These are phyloP conservation scores for Pyrus communis DNA, from an alignment of 306 rosid species.

Conservation along the genomic window DNA sequence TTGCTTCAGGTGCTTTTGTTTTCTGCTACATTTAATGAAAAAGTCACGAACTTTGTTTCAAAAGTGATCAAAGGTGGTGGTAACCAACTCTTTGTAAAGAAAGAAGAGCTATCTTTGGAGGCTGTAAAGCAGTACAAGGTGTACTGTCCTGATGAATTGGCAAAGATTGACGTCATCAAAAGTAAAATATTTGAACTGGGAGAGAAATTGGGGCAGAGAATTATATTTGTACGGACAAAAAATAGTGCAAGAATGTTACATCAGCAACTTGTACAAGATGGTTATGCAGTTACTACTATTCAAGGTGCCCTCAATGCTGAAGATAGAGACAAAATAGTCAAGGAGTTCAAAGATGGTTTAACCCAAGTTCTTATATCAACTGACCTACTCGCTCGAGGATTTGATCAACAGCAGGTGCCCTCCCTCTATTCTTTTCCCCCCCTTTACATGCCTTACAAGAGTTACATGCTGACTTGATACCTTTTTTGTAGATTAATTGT, in stretches of 20 bases:
- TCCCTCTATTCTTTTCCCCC: neutral
- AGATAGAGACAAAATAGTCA: slow-evolving; percentile 71
- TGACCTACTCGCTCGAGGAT: slow-evolving; percentile 77
- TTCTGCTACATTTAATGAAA: slow-evolving; percentile 91
- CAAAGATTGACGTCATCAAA: slow-evolving; percentile 52
- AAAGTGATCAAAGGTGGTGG: slow-evolving; percentile 54
- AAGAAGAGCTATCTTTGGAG: slow-evolving; percentile 72
- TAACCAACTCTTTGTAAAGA: slow-evolving; percentile 79
- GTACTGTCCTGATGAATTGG: slow-evolving; percentile 52
- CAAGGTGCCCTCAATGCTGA: slow-evolving; percentile 59
- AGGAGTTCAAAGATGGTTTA: slow-evolving; percentile 72
- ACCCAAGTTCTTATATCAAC: slow-evolving; percentile 84
- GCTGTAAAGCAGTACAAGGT: slow-evolving; percentile 84
- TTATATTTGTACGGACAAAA: slow-evolving; percentile 72
- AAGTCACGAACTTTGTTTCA: slow-evolving; percentile 60
- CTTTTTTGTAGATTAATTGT: slow-evolving; percentile 48
- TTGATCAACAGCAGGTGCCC: slow-evolving; percentile 85
- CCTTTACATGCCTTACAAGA: neutral
- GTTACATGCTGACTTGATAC: slow-evolving; percentile 10
- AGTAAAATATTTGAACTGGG: slow-evolving; percentile 71
- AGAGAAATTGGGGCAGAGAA: slow-evolving; percentile 84
- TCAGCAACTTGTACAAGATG: slow-evolving; percentile 43
- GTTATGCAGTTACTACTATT: slow-evolving; percentile 68
- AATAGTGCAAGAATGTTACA: slow-evolving; percentile 59
- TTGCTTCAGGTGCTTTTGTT: slow-evolving; percentile 67